Conservation (phyloP, 768 basidiomycete genomes). For the Psilocybe subaeruginosa region DNA sequence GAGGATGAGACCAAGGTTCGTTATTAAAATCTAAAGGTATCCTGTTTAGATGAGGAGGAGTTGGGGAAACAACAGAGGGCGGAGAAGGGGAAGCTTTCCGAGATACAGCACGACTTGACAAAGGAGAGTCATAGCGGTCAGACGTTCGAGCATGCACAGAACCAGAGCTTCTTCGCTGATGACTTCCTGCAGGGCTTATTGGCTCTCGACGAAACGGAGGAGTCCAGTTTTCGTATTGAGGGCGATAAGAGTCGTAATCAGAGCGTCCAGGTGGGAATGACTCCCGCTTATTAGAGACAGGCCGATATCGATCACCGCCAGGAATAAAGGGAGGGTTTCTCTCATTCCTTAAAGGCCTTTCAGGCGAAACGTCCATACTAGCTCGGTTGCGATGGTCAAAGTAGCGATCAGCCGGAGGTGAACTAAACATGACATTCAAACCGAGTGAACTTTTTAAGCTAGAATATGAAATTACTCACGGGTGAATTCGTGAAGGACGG, state of each 20-base stretch:
- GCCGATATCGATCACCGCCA: constrained; percentile 55
- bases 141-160: constrained; percentile 25
- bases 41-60: constrained; percentile 15
- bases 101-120: constrained; percentile 24
- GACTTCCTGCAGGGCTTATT: constrained; percentile 26
- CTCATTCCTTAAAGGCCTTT: constrained; percentile 31
- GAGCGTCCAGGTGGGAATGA: constrained; percentile 35
- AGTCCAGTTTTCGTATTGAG: constrained; percentile 39
- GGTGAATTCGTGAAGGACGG: constrained; percentile 41
- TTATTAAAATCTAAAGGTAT: constrained; percentile 10
- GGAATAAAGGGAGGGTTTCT: constrained; percentile 29
- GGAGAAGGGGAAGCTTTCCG: constrained; percentile 31
- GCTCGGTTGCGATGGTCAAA: constrained; percentile 35
- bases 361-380: constrained; percentile 38
- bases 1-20: constrained; percentile 22
- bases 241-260: constrained; percentile 51
- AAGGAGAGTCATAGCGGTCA: constrained; percentile 29
- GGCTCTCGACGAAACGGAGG: constrained; percentile 29
- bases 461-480: constrained; percentile 36
- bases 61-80: constrained; percentile 30
- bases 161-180: constrained; percentile 27
- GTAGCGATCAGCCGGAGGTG: constrained; percentile 34
- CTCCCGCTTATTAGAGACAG: constrained; percentile 43
- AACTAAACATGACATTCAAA: constrained; percentile 13
- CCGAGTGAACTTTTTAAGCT: background rate